These are phyloP conservation scores for Macrocybe sp. DNA, from an alignment of 1,284 basidiomycete species.

Conservation along the genomic window DNA sequence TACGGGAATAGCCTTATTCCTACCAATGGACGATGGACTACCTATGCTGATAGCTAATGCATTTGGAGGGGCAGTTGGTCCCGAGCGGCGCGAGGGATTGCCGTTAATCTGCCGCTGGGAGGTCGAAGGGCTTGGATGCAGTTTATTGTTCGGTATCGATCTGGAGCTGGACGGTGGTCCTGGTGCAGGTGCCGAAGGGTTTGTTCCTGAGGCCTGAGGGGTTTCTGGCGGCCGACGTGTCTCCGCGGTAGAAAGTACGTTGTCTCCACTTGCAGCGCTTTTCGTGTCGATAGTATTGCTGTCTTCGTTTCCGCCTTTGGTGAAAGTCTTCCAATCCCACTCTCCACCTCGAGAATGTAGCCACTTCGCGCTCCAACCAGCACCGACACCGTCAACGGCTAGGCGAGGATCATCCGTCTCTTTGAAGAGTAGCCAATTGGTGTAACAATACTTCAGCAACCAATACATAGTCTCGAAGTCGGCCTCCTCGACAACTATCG, in stretches of 20 bases:
- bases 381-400: conserved; percentile 57
- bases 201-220: conserved; percentile 21
- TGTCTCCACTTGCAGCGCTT: conserved; percentile 51
- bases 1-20: conserved; percentile 37
- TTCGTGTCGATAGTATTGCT: conserved; percentile 37
- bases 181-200: conserved; percentile 9
- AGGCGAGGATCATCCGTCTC: conserved; percentile 61
- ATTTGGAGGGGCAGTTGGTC: not conserved
- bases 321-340: conserved; percentile 67
- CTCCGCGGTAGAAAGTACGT: conserved; percentile 26
- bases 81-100: conserved; percentile 6
- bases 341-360: conserved; percentile 46
- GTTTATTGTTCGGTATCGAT: conserved; percentile 16
- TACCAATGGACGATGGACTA: conserved; percentile 18
- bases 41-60: not conserved
- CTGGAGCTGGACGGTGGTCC: conserved; percentile 12
- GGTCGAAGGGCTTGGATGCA: conserved; percentile 16
- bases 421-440: conserved; percentile 65
- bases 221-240: conserved; percentile 24
- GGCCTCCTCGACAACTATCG: conserved; percentile 74
- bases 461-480: conserved; percentile 82
- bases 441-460: conserved; percentile 79
- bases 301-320: conserved; percentile 16
- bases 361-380: conserved; percentile 60
- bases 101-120: conserved; percentile 15